Base-by-base conservation (phyloP, 306 rosid species). In the Dryas octopetala region DNA sequence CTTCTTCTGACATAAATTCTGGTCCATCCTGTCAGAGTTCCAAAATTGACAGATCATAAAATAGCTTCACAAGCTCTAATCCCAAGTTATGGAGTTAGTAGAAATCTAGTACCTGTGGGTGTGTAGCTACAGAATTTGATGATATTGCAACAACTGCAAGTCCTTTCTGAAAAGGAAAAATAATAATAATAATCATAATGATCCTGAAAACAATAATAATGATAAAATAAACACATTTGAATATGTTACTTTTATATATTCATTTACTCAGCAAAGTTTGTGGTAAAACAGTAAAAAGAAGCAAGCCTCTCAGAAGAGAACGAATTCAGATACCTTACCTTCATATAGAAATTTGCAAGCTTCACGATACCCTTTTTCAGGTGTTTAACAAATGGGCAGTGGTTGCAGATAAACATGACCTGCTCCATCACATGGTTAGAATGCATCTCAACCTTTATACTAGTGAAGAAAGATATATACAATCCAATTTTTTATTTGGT, bases 321-420 rank as follows among this genome's bases (percentile, higher is more conserved):
- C 62, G 41, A 38, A 70, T 73, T 76, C 60, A 15, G 32, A 6
- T 85, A 89, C 93, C 94, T 90, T 83, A 95, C 97, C 98, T 91
- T 67, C 93, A 82, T 84, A 76, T 90, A 91, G 83, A 90, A 91
- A 48, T 82, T 90, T 6, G 96, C 48, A 64, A 90, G 96, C 84
- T 91, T 90, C 58, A 78, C 96, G 49, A 95, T 87, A 81, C 79
- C 90, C 53, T 90, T 90, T 57, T 90, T 89, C 85, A 95, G 81
- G 84, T 90, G 97, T 65, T 72, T 89, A 74, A 95, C 98, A 71
- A 95, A 95, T 43, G 98, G 98, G 82, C 97, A 91, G 70, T 91
- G 98, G 79, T 91, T 95, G 90, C 98, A 95, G 66, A 95, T 78
- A 88, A 95, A 95, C 98, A 95, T 95, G 80, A 95, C 98, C 98